A percentile compares a stretch with the other conserved stretches of the same genome.
These are phyloP conservation scores for Hibiscus trionum DNA, from an alignment of 345 rosid species.

Conservation along the genomic window DNA sequence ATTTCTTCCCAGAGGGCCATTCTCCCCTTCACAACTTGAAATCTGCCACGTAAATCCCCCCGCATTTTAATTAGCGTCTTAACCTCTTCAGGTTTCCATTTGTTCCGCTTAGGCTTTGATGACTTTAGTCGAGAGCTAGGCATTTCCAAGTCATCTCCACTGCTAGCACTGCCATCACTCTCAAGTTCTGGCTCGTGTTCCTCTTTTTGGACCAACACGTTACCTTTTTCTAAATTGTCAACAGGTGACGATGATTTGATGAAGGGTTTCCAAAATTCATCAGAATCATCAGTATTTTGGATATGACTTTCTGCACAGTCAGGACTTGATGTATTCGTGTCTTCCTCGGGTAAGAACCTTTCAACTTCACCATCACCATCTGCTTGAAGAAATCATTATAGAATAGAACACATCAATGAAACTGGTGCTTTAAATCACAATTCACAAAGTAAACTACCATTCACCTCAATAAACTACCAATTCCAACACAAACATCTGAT, in stretches of 20 bases:
- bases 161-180: conserved; percentile 28
- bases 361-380: conserved; percentile 36
- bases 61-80: conserved; percentile 66
- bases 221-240: conserved; percentile 25
- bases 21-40: conserved; percentile 73
- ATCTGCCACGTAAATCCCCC: conserved; percentile 56
- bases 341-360: conserved; percentile 42
- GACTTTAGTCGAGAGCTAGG: conserved; percentile 35
- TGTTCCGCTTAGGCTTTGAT: conserved; percentile 49
- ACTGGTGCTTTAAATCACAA: neutral
- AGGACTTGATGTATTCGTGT: conserved; percentile 26
- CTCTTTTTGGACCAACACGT: conserved; percentile 13
- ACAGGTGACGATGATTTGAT: conserved; percentile 31
- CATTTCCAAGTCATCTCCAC: conserved; percentile 31
- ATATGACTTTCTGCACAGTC: conserved; percentile 23
- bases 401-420: neutral
- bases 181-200: conserved; percentile 17
- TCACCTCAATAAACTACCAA: neutral
- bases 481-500: neutral
- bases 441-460: neutral
- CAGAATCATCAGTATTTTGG: conserved; percentile 26
- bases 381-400: conserved; percentile 14
- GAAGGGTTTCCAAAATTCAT: conserved; percentile 62
- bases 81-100: conserved; percentile 89
- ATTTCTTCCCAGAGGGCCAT: conserved; percentile 97